Percentiles rank a stretch among this genome's conserved stretches.
These are phyloP conservation scores for Naganishia sp. DNA, from an alignment of 1,284 basidiomycete genomes.

Conservation along the genomic window DNA sequence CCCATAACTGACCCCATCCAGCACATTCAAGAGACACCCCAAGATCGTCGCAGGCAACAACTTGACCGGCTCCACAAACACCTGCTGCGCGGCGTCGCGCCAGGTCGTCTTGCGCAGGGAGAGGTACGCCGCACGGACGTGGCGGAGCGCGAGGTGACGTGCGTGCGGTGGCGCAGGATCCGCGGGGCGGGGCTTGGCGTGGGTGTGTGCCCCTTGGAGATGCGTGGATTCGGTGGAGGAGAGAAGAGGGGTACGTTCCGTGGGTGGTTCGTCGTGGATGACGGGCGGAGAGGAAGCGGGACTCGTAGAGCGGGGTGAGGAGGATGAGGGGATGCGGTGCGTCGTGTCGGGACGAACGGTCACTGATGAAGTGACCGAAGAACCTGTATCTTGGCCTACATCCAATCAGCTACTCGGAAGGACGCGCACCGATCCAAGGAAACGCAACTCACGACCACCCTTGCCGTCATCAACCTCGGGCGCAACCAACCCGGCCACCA, in stretches of 20 bases:
- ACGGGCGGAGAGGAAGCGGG: background rate
- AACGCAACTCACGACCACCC: background rate
- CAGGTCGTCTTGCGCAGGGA: conserved; percentile 43
- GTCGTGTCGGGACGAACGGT: conserved; percentile 5
- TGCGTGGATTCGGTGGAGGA: background rate
- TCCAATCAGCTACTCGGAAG: background rate
- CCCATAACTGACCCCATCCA: conserved; percentile 78
- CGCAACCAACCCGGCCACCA: background rate
- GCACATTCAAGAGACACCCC: conserved; percentile 82
- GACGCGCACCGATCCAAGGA: background rate
- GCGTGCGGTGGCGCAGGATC: background rate
- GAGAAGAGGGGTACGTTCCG: conserved; percentile 20
- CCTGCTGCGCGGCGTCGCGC: conserved; percentile 44
- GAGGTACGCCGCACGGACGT: background rate
- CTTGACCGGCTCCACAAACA: conserved; percentile 55
- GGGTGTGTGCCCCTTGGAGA: conserved; percentile 2
- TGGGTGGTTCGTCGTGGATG: background rate
- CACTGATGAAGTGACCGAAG: conserved; percentile 7
- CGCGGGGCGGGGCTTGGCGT: background rate
- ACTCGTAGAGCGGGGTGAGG: background rate
- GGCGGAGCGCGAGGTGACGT: background rate
- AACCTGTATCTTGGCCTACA: background rate
- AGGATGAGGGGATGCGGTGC: background rate
- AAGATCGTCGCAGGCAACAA: conserved; percentile 81
- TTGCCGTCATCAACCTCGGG: background rate